phyloP scores from a whole-genome alignment of 2,329 filamentous ascomycete species.

The Xylariaceae sp. region DNA sequence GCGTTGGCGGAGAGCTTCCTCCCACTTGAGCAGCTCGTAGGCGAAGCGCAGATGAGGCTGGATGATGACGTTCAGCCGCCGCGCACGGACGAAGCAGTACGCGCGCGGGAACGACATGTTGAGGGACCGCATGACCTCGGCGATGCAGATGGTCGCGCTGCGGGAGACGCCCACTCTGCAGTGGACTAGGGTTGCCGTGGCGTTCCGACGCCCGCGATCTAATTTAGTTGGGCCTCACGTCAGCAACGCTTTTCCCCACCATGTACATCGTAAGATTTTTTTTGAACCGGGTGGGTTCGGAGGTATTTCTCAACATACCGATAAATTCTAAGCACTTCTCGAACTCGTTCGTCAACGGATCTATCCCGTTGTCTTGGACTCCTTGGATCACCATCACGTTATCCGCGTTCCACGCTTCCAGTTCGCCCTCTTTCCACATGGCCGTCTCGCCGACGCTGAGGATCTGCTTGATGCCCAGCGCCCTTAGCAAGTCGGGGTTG shows the following conservation, averaged over 20 bases:
- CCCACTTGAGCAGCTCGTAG: slow-evolving; percentile 95
- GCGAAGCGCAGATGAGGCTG: slow-evolving; percentile 93
- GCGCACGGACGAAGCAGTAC: slow-evolving; percentile 92
- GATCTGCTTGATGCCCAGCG: slow-evolving; percentile 80
- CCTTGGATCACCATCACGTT: slow-evolving; percentile 78
- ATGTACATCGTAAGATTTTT: not conserved
- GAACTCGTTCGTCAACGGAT: slow-evolving; percentile 83
- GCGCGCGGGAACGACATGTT: slow-evolving; percentile 82
- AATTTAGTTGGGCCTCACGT: slow-evolving; percentile 12
- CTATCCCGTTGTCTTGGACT: slow-evolving; percentile 95
- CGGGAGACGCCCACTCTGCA: slow-evolving; percentile 94
- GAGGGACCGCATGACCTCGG: slow-evolving; percentile 88
- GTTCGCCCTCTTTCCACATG: slow-evolving; percentile 69
- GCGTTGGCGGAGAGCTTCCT: slow-evolving; percentile 65
- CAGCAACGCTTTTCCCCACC: not conserved
- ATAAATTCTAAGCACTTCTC: slow-evolving; percentile 85
- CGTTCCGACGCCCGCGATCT: slow-evolving; percentile 75
- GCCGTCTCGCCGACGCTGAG: slow-evolving; percentile 89
- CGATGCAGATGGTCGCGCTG: slow-evolving; percentile 96
- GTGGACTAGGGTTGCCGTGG: slow-evolving; percentile 86
- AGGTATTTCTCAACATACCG: slow-evolving; percentile 52
- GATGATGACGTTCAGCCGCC: slow-evolving; percentile 94
- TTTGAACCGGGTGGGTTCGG: not conserved
- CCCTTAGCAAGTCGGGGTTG: slow-evolving; percentile 75
- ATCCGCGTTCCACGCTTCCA: slow-evolving; percentile 68